Evolutionary conservation across 768 basidiomycete species (phyloP).

Genomic region (Lentinula lateritia): DNA sequence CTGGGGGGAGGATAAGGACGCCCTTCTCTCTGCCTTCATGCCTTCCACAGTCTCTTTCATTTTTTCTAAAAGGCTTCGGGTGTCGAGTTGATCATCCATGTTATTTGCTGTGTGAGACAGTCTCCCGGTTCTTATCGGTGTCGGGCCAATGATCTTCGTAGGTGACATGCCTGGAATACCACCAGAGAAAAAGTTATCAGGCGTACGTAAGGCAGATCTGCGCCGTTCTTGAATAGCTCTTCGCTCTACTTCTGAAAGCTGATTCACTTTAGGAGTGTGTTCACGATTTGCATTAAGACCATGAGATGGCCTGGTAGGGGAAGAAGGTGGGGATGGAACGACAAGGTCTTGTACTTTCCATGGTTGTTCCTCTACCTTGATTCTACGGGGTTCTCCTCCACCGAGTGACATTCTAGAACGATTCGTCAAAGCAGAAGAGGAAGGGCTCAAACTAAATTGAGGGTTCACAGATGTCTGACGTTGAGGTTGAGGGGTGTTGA

Average conservation of each 20-base stretch:
- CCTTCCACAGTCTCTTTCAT: constrained; percentile 45
- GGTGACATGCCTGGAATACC: constrained; percentile 48
- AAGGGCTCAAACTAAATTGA: neutral
- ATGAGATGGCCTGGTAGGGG: constrained; percentile 9
- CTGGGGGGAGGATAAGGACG: constrained; percentile 2
- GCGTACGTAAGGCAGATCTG: constrained; percentile 46
- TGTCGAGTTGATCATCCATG: constrained; percentile 28
- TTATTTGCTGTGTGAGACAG: neutral
- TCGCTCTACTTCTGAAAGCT: constrained; percentile 4
- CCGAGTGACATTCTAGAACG: constrained; percentile 36
- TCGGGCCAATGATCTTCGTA: constrained; percentile 1
- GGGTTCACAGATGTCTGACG: constrained; percentile 7
- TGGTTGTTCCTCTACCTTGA: constrained; percentile 38
- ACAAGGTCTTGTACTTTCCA: constrained; percentile 57
- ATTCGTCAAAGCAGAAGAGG: constrained; percentile 8
- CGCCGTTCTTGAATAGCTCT: constrained; percentile 61
- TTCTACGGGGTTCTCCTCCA: constrained; percentile 39
- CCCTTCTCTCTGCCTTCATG: constrained; percentile 33
- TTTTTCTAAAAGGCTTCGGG: constrained; percentile 36
- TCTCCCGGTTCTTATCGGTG: neutral
- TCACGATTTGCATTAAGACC: constrained; percentile 10
- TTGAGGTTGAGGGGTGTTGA: constrained; percentile 56
- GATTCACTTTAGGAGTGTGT: neutral
- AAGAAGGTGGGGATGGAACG: constrained; percentile 25
- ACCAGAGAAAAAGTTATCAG: constrained; percentile 42